phyloP scores from a whole-genome alignment of 202 grass and related monocot genomes.

The Elaeis oleifera region DNA sequence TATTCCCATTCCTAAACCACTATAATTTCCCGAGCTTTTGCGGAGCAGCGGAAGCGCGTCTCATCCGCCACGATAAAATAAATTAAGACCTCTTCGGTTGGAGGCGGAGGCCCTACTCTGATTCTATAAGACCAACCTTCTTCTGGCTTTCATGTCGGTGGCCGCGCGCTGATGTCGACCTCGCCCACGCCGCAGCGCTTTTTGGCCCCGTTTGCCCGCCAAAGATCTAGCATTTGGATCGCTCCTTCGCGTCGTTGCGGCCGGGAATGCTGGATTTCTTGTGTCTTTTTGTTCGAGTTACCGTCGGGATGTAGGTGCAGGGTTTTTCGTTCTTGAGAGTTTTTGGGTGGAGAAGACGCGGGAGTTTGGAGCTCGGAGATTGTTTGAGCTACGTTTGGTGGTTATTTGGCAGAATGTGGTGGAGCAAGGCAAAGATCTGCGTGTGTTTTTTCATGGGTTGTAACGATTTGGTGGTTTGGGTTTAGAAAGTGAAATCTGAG shows the following conservation, averaged over 20 bases:
- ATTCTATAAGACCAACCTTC: neutral
- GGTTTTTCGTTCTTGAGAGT: too few relatives aligned
- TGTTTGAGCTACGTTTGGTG: neutral
- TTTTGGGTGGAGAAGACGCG: too few relatives aligned
- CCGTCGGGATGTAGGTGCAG: neutral
- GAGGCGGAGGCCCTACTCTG: slow-evolving; percentile 1
- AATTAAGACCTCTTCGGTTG: neutral
- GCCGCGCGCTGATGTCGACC: neutral
- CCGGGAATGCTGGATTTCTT: too few relatives aligned
- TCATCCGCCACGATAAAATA: slow-evolving; percentile 10
- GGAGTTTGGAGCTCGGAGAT: neutral
- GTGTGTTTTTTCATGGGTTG: neutral
- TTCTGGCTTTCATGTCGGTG: slow-evolving; percentile 7
- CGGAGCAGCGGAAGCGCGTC: slow-evolving; percentile 10
- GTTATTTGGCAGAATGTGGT: neutral
- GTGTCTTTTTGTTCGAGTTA: neutral
- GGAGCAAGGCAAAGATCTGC: too few relatives aligned
- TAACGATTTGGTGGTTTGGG: slow-evolving; percentile 2
- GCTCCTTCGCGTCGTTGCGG: too few relatives aligned
- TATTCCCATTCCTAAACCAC: too few relatives aligned
- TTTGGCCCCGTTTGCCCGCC: neutral
- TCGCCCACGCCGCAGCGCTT: neutral
- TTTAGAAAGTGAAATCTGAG: neutral
- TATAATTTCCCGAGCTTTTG: neutral
- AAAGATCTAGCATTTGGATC: too few relatives aligned